phyloP scores from a whole-genome alignment of 495 filamentous ascomycete species.

The Elaphomyces granulatus region DNA sequence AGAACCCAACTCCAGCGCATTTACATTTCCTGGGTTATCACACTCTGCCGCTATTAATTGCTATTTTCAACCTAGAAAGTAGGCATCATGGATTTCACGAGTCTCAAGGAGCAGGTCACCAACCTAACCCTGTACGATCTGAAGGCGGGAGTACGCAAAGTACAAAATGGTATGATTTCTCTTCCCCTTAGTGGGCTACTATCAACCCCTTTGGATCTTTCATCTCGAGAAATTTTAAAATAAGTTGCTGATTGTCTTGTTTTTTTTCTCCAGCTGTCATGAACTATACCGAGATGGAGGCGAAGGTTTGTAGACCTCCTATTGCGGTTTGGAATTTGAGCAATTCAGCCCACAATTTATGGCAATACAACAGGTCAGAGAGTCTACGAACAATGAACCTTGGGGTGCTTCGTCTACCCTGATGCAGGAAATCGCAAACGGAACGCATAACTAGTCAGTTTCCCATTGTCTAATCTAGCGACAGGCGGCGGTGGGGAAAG shows the following conservation, averaged over 20 bases:
- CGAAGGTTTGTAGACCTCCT: constrained; percentile 52
- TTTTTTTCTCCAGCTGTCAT: constrained; percentile 76
- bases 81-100: constrained; percentile 63
- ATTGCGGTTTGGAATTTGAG: not conserved
- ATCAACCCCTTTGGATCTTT: too few species aligned
- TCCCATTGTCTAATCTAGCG: not conserved
- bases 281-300: constrained; percentile 99
- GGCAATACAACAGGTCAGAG: constrained; percentile 51
- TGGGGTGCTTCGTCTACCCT: constrained; percentile 85
- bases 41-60: too few species aligned
- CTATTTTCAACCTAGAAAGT: too few species aligned
- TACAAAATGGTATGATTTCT: constrained; percentile 76
- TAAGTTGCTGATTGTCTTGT: too few species aligned
- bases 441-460: constrained; percentile 92
- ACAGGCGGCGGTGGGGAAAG: not conserved
- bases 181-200: not conserved
- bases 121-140: constrained; percentile 93
- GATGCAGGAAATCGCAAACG: constrained; percentile 97
- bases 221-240: too few species aligned
- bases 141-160: constrained; percentile 92
- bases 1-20: too few species aligned
- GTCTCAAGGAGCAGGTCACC: constrained; percentile 74
- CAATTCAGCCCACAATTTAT: not conserved
- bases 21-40: too few species aligned
- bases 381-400: constrained; percentile 96